Base-by-base conservation (phyloP, 2,329 filamentous ascomycete species). In the Pleoardoris graminearum region DNA sequence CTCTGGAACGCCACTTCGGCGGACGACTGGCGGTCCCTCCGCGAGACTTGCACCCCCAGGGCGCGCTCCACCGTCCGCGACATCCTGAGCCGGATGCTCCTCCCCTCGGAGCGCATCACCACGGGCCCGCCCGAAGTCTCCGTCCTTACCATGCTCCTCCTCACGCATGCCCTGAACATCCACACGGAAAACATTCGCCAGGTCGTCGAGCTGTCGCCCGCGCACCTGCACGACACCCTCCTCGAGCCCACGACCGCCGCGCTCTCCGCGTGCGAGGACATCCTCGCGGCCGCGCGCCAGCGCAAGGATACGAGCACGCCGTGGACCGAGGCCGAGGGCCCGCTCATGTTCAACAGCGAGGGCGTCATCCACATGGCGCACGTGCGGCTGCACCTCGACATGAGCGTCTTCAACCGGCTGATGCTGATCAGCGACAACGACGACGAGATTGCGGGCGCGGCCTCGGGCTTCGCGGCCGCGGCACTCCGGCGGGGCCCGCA, bases 91-190 rank as follows among this genome's bases (percentile, higher is more conserved):
- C 53, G 54, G 21, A 51, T 69, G 22, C 57, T 72, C 33, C 64
- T 62, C 57, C 59, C 56, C 14, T 58, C 62, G 48, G 50, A 59
- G 19, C 46, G 47, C 30, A 54, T 21, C 19, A 56, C 42, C 50
- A 47, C 16, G 53, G 50, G 32, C 53, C 44, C 56, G 14, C 42
- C 47, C 16, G 45, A 54, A 51, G 27, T 63, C 50, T 62, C 67
- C 10, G 60, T 65, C 3, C 67, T 72, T 35, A 65, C 67, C 7
- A 64, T 64, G 41, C 66, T 66, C 12, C 62, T 71, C 12, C 54
- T 72, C 21, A 71, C 69, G 58, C 70, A 74, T 51, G 71, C 69
- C 8, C 64, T 73, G 17, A 71, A 68, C 42, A 64, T 72, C 38
- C 65, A 74, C 43, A 67, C 73, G 55, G 73, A 68, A 64, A 62